Percentiles rank a stretch among this genome's conserved stretches.
Conservation (phyloP, 306 rosid genomes). For the barrel medic (Medicago truncatula) region MtrunA17r5.0-ANR NC_053042.1:37994501-37995000, state of each 20-base stretch:
- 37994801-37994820: constrained; percentile 27
- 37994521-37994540: constrained; percentile 1
- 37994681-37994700: neutral
- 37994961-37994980: constrained; percentile 1
- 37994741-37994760: constrained; percentile 8
- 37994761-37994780: too few relatives aligned
- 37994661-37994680: neutral
- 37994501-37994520: neutral
- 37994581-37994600: constrained; percentile 28
- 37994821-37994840: constrained; percentile 30
- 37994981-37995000: constrained; percentile 14
- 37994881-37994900: neutral
- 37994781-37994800: constrained; percentile 14
- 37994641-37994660: neutral
- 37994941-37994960: neutral
- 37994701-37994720: constrained; percentile 1
- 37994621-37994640: too few relatives aligned
- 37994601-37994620: neutral
- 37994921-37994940: constrained; percentile 1
- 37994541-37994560: neutral
- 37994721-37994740: neutral
- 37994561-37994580: neutral
- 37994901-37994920: neutral
- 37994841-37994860: neutral
- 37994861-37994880: neutral